Percentiles rank a stretch among this genome's conserved stretches.
These are phyloP conservation scores for Effrenium voratum DNA, from an alignment of 73 alveolate species.

Conservation along the genomic window DNA sequence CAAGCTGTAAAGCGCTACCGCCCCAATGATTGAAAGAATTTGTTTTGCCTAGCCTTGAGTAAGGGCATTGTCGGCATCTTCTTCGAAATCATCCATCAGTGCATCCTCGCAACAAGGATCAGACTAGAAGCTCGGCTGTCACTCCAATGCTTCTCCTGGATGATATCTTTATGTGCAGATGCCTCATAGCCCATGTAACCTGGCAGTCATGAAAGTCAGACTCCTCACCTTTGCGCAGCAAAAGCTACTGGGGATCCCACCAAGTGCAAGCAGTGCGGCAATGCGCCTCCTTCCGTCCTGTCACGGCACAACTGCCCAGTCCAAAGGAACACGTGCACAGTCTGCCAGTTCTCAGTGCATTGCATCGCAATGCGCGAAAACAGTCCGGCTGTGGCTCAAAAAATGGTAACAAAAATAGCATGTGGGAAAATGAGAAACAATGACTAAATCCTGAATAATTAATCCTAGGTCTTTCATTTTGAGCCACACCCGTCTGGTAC, in stretches of 20 bases:
- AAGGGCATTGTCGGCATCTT: conserved; percentile 81
- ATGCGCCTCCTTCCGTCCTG: conserved; percentile 80
- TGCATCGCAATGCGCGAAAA: not conserved
- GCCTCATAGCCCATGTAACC: conserved; percentile 90
- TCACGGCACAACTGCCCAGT: not conserved
- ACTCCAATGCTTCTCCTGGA: conserved; percentile 31
- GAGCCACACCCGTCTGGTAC: too few species aligned
- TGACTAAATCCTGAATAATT: too few species aligned
- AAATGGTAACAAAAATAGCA: not conserved
- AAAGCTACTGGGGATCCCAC: not conserved
- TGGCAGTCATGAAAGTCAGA: not conserved
- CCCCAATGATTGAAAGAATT: not conserved
- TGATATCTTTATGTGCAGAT: conserved; percentile 51
- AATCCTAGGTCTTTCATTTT: too few species aligned
- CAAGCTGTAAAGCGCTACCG: not conserved
- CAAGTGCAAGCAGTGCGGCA: conserved; percentile 70
- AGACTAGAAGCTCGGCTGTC: not conserved
- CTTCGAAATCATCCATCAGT: conserved; percentile 70
- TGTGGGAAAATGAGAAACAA: not conserved
- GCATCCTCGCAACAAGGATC: too few species aligned
- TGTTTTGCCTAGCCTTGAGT: conserved; percentile 28
- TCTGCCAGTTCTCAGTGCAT: not conserved
- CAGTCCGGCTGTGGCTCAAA: not conserved
- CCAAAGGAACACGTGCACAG: not conserved
- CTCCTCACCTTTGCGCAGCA: not conserved